A percentile compares a stretch with the other conserved stretches of the same genome.
Evolutionary conservation across 371 early-diverging fungal species (phyloP).

Genomic region (Mucor piriformis): DNA sequence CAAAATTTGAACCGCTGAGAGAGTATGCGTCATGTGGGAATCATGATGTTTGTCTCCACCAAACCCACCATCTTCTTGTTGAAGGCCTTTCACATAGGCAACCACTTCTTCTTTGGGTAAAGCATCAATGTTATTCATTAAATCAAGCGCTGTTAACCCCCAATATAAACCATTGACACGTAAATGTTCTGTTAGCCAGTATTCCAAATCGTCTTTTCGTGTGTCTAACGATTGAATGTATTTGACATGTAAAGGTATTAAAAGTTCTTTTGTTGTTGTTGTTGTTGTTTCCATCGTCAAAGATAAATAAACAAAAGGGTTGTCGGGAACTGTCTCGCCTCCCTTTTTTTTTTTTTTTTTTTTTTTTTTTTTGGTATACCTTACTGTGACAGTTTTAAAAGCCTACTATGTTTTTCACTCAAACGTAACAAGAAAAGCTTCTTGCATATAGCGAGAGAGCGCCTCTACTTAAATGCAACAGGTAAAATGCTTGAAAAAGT

Average conservation of each 20-base stretch:
- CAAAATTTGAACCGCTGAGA: constrained; percentile 94
- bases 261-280: constrained; percentile 10
- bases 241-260: constrained; percentile 68
- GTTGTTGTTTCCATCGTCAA: not conserved
- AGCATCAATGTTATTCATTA: constrained; percentile 73
- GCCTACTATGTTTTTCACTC: too few relatives aligned
- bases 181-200: constrained; percentile 92
- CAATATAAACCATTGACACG: constrained; percentile 94
- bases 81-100: constrained; percentile 77
- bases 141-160: constrained; percentile 85
- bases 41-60: constrained; percentile 91
- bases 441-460: too few relatives aligned
- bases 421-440: too few relatives aligned
- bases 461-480: too few relatives aligned
- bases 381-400: too few relatives aligned
- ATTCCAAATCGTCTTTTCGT: constrained; percentile 85
- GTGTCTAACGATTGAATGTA: constrained; percentile 81
- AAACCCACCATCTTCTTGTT: constrained; percentile 88
- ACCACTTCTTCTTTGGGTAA: constrained; percentile 77
- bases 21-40: constrained; percentile 90
- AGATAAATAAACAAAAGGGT: not conserved
- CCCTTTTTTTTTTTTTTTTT: too few relatives aligned
- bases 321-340: too few relatives aligned
- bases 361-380: too few relatives aligned
- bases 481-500: too few relatives aligned